Evolutionary conservation across 768 basidiomycete genomes (phyloP).

Genomic region (Leccinum variicolor): DNA sequence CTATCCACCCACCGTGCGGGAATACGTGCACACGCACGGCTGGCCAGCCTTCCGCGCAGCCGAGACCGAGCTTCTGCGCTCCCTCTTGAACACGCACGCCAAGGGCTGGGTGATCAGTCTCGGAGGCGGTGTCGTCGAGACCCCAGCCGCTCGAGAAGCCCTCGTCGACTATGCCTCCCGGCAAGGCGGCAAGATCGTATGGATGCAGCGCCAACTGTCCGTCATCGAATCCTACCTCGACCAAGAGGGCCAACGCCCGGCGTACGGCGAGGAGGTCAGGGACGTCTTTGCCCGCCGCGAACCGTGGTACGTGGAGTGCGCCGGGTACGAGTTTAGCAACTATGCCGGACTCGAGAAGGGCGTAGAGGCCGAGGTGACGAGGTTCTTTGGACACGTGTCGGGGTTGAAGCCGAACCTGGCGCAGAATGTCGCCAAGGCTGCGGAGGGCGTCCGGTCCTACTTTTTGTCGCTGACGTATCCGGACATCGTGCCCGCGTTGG

Average conservation of each 20-base stretch:
- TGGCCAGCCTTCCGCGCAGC: constrained; percentile 89
- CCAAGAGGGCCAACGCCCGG: constrained; percentile 74
- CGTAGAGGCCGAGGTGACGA: constrained; percentile 53
- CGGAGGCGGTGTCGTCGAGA: constrained; percentile 95
- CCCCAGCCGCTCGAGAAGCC: constrained; percentile 64
- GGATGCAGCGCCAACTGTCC: constrained; percentile 75
- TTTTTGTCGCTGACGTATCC: constrained; percentile 94
- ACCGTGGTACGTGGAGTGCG: constrained; percentile 84
- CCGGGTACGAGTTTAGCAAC: constrained; percentile 83
- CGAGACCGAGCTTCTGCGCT: constrained; percentile 66
- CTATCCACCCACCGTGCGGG: constrained; percentile 57
- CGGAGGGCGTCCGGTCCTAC: constrained; percentile 65
- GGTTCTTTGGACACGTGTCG: constrained; percentile 89
- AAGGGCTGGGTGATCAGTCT: constrained; percentile 77
- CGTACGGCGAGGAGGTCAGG: constrained; percentile 82
- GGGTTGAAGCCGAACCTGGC: constrained; percentile 66
- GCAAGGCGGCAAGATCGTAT: constrained; percentile 69
- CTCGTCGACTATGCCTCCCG: constrained; percentile 61
- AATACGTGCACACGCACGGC: constrained; percentile 78
- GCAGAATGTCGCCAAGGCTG: constrained; percentile 39
- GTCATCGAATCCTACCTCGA: constrained; percentile 82
- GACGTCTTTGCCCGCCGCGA: constrained; percentile 81
- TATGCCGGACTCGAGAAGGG: constrained; percentile 43
- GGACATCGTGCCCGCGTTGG: constrained; percentile 68
- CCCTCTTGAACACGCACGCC: constrained; percentile 56